These are phyloP conservation scores for Pseudomonodictys pantanalensis DNA, from an alignment of 495 filamentous ascomycete species.

Conservation along the genomic window DNA sequence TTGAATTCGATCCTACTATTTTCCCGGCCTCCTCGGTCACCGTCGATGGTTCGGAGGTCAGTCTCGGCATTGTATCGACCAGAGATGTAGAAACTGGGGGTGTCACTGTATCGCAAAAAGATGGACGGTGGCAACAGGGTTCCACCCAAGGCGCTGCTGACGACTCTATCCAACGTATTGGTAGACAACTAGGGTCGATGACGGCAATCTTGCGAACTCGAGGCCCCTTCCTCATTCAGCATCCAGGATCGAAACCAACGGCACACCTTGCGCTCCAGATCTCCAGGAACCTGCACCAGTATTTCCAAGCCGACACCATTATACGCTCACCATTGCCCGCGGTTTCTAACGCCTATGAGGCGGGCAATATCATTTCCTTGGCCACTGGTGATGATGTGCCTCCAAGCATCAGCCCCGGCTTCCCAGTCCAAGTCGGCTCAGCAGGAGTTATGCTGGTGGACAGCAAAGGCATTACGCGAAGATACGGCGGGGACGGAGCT, in stretches of 20 bases:
- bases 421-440: slow-evolving; percentile 19
- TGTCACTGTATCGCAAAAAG: neutral
- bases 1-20: slow-evolving; percentile 20
- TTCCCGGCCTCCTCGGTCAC: neutral
- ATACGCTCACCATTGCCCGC: slow-evolving; percentile 32
- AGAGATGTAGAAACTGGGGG: neutral
- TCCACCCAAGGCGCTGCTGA: neutral
- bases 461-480: slow-evolving; percentile 1
- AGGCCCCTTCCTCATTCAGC: slow-evolving; percentile 47
- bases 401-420: slow-evolving; percentile 5
- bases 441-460: slow-evolving; percentile 24
- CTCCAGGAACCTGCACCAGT: slow-evolving; percentile 59
- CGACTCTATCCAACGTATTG: slow-evolving; percentile 35
- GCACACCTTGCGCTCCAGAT: slow-evolving; percentile 50
- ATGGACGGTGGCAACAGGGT: neutral
- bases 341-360: neutral
- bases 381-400: slow-evolving; percentile 28
- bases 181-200: slow-evolving; percentile 51
- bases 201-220: slow-evolving; percentile 51
- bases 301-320: slow-evolving; percentile 56
- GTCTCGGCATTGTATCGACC: neutral
- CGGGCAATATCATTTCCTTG: slow-evolving; percentile 39
- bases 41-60: slow-evolving; percentile 9
- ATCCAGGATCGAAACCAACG: slow-evolving; percentile 30
- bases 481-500: slow-evolving; percentile 18